phyloP scores from a whole-genome alignment of 345 rosid genomes.

The Gossypium ekmanianum region DNA sequence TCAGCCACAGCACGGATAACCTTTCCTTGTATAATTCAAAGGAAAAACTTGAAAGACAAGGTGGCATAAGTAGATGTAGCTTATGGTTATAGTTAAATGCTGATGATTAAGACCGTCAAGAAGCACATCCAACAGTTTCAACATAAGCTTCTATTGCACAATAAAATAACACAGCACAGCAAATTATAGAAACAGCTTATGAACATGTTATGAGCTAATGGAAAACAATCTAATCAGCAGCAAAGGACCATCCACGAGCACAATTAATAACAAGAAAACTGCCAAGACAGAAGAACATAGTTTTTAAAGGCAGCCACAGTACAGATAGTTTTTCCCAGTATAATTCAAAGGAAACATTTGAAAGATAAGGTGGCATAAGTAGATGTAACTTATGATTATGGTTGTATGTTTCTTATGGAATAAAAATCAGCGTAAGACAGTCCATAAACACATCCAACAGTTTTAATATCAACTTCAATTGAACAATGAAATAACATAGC shows the following conservation, averaged over 20 bases:
- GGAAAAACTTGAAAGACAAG: slow-evolving; percentile 15
- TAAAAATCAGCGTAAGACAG: slow-evolving; percentile 19
- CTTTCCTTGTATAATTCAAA: slow-evolving; percentile 4
- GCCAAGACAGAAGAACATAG: neutral
- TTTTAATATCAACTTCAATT: neutral
- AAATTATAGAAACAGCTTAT: neutral
- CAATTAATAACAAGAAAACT: neutral
- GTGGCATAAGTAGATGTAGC: slow-evolving; percentile 18
- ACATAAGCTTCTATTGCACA: neutral
- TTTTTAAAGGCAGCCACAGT: neutral
- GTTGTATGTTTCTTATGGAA: slow-evolving; percentile 21
- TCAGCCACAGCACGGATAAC: neutral
- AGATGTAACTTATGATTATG: slow-evolving; percentile 26
- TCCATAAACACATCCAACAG: slow-evolving; percentile 19
- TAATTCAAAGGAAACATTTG: neutral
- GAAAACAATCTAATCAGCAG: slow-evolving; percentile 2
- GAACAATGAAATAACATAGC: neutral
- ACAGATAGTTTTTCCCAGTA: slow-evolving; percentile 12
- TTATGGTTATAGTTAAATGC: slow-evolving; percentile 29
- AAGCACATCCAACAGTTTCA: slow-evolving; percentile 8
- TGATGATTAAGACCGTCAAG: slow-evolving; percentile 23
- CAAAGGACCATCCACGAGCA: slow-evolving; percentile 14
- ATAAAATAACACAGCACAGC: neutral
- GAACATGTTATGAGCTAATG: slow-evolving; percentile 8
- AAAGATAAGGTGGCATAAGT: slow-evolving; percentile 2